These are phyloP conservation scores for Didymella pomorum DNA, from an alignment of 2,329 filamentous ascomycete species.

Conservation along the genomic window DNA sequence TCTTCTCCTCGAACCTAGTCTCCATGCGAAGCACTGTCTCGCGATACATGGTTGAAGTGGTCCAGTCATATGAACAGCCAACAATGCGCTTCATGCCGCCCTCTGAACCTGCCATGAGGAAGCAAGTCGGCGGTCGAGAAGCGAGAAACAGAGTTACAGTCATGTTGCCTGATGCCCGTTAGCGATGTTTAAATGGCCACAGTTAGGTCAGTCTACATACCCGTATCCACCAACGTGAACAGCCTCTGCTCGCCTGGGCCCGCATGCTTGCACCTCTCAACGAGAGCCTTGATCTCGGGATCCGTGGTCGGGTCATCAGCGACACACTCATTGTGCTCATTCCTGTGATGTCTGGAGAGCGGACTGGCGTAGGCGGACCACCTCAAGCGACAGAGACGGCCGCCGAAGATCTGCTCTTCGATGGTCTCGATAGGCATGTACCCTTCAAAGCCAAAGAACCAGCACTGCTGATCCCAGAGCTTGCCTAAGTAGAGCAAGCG, in stretches of 20 bases:
- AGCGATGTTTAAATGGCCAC: not conserved
- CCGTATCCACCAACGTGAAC: conserved; percentile 46
- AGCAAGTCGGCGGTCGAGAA: conserved; percentile 51
- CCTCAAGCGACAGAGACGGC: conserved; percentile 44
- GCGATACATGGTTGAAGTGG: conserved; percentile 51
- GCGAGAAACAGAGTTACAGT: conserved; percentile 55
- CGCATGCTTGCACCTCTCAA: conserved; percentile 35
- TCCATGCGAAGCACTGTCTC: conserved; percentile 57
- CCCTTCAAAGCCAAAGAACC: conserved; percentile 56
- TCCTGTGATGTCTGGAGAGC: conserved; percentile 44
- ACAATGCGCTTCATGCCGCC: conserved; percentile 58
- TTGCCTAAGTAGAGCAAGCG: conserved; percentile 52
- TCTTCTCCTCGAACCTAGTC: conserved; percentile 48
- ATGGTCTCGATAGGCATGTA: conserved; percentile 51
- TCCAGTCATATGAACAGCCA: conserved; percentile 58
- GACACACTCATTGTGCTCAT: conserved; percentile 42
- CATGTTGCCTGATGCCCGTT: conserved; percentile 49
- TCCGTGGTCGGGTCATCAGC: conserved; percentile 45
- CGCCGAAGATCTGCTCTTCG: conserved; percentile 52
- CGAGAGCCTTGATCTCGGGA: conserved; percentile 26
- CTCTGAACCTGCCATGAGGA: conserved; percentile 56
- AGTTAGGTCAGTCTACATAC: conserved; percentile 22
- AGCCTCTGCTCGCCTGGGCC: conserved; percentile 38
- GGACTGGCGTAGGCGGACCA: conserved; percentile 48
- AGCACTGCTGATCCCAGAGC: conserved; percentile 53